Evolutionary conservation across 768 basidiomycete genomes (phyloP).

Genomic region (Tulasnella sp.): DNA sequence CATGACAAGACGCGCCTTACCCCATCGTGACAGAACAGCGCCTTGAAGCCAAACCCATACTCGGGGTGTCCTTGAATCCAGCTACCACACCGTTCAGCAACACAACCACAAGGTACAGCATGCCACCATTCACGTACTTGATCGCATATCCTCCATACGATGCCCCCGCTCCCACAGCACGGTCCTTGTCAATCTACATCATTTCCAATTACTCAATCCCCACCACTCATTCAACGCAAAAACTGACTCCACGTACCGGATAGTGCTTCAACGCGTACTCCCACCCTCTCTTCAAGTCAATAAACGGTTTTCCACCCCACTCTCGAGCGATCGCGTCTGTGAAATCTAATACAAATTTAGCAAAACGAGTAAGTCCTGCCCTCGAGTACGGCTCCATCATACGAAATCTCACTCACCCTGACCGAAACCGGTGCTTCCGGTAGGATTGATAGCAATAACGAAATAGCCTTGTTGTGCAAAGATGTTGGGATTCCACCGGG

Average conservation of each 20-base stretch:
- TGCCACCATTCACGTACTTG: conserved; percentile 40
- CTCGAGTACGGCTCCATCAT: conserved; percentile 23
- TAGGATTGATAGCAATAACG: conserved; percentile 79
- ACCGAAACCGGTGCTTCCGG: conserved; percentile 75
- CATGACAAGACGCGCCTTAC: conserved; percentile 31
- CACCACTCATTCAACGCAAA: too few species aligned
- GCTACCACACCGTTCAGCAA: conserved; percentile 30
- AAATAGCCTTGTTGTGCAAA: conserved; percentile 87
- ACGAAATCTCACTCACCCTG: conserved; percentile 40
- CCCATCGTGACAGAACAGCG: conserved; percentile 85
- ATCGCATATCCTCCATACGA: conserved; percentile 83
- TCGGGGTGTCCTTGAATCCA: conserved; percentile 96
- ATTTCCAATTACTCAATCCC: not conserved
- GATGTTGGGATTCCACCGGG: conserved; percentile 87
- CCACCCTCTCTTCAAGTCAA: conserved; percentile 66
- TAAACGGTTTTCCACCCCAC: conserved; percentile 80
- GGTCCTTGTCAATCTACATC: conserved; percentile 49
- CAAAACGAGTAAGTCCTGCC: conserved; percentile 27
- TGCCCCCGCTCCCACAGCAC: conserved; percentile 51
- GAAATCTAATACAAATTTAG: conserved; percentile 40
- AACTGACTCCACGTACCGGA: conserved; percentile 44
- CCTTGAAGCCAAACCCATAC: conserved; percentile 79
- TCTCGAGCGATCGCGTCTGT: conserved; percentile 71
- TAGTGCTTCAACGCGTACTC: conserved; percentile 50
- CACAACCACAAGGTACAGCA: not conserved